A percentile compares a stretch with the other conserved stretches of the same genome.
These are phyloP conservation scores for Rhytidiadelphus loreus DNA, from an alignment of 225 moss, liverwort and hornwort genomes.

Conservation along the genomic window DNA sequence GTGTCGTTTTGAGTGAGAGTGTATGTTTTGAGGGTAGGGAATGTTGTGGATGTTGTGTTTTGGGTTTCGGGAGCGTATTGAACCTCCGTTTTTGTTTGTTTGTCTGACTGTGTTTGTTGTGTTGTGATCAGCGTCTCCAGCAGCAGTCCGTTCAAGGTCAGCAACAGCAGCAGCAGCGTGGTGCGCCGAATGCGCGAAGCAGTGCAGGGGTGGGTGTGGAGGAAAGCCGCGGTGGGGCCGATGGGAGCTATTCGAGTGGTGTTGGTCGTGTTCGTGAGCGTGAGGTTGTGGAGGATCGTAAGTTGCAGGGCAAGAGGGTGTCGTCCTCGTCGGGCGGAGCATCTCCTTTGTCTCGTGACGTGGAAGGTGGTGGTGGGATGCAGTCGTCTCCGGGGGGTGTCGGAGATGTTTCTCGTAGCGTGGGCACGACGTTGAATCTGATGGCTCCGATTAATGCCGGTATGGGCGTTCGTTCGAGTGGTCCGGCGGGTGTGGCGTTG, in stretches of 20 bases:
- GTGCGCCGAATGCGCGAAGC: constrained; percentile 18
- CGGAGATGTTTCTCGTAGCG: no score
- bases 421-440: no score
- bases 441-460: no score
- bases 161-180: not conserved
- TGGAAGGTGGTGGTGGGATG: no score
- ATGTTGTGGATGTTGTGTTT: not conserved
- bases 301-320: no score
- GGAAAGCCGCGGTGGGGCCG: constrained; percentile 25
- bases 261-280: constrained; percentile 30
- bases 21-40: no score
- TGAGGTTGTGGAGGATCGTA: not conserved
- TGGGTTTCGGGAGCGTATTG: not conserved
- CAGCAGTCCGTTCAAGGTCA: not conserved
- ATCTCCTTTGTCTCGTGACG: no score
- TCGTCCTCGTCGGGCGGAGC: no score
- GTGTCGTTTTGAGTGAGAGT: not conserved
- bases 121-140: constrained; percentile 3
- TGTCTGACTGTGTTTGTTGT: not conserved
- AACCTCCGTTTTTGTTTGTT: not conserved
- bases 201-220: constrained; percentile 9
- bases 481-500: no score
- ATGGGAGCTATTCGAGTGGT: constrained; percentile 27
- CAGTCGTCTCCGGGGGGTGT: no score
- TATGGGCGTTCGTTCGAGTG: no score